Evolutionary conservation across 805 yeast species (phyloP).

Genomic region (Candida ipomoeae): DNA sequence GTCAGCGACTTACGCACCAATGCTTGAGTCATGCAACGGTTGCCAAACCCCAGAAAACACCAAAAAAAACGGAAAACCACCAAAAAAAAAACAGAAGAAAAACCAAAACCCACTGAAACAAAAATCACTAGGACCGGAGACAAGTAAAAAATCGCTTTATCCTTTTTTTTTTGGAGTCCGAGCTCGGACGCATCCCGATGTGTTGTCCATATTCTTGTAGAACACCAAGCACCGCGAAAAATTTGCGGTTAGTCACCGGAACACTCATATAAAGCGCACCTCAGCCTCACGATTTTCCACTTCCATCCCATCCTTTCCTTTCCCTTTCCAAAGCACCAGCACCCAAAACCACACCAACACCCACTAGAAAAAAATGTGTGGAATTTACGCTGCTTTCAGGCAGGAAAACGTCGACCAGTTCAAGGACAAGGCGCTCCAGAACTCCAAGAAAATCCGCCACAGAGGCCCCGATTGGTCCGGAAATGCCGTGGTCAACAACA

Average conservation of each 20-base stretch:
- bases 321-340: neutral
- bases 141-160: neutral
- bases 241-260: constrained; percentile 1
- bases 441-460: constrained; percentile 91
- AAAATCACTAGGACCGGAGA: too few species aligned
- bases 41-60: too few species aligned
- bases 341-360: too few species aligned
- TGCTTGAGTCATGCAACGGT: too few species aligned
- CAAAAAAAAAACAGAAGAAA: too few species aligned
- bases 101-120: too few species aligned
- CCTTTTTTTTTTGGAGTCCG: too few species aligned
- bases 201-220: neutral
- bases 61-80: too few species aligned
- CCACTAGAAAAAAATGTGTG: constrained; percentile 65
- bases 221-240: neutral
- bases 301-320: neutral
- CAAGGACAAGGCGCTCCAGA: constrained; percentile 84
- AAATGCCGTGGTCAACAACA: constrained; percentile 76
- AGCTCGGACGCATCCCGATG: neutral
- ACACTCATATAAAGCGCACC: neutral
- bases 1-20: too few species aligned
- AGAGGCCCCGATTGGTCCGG: constrained; percentile 99
- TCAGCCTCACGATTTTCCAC: neutral
- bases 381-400: constrained; percentile 89
- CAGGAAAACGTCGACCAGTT: constrained; percentile 76